Evolutionary conservation across 441 rosid genomes (phyloP).

Genomic region (Sinapis alba): DNA sequence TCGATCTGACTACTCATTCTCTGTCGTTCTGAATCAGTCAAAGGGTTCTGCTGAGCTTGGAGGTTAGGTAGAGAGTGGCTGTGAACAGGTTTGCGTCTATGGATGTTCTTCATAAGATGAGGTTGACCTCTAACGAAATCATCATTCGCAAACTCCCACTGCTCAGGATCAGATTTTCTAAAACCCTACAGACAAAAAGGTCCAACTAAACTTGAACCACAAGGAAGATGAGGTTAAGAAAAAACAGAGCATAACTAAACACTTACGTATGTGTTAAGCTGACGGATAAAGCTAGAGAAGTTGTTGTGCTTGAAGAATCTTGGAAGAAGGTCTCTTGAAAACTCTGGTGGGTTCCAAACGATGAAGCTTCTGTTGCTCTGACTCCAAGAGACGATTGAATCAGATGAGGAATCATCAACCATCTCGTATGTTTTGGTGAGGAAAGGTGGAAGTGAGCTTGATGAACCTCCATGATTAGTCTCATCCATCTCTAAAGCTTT

Average conservation of each 20-base stretch:
- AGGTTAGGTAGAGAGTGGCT: conserved; percentile 78
- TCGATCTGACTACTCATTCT: conserved; percentile 62
- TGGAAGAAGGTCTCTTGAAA: conserved; percentile 80
- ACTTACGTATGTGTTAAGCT: conserved; percentile 97
- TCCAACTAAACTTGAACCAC: background rate
- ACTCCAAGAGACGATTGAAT: conserved; percentile 89
- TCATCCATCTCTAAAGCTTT: conserved; percentile 65
- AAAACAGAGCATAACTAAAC: background rate
- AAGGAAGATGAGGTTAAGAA: background rate
- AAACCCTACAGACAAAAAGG: conserved; percentile 69
- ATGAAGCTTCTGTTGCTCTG: conserved; percentile 69
- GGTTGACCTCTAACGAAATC: conserved; percentile 82
- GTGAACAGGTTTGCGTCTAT: conserved; percentile 91
- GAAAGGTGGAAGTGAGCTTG: conserved; percentile 88
- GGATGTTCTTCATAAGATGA: conserved; percentile 83
- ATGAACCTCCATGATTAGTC: conserved; percentile 50
- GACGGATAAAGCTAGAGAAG: conserved; percentile 97
- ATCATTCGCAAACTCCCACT: conserved; percentile 96
- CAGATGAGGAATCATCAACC: conserved; percentile 84
- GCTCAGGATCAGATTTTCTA: conserved; percentile 84
- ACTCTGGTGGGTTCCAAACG: conserved; percentile 86
- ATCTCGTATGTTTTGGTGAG: conserved; percentile 86
- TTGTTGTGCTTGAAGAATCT: conserved; percentile 90
- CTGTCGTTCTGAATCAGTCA: conserved; percentile 65
- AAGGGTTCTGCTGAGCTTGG: conserved; percentile 54